phyloP scores from a whole-genome alignment of 208 protist genomes.

The Acanthamoeba sp. region DNA sequence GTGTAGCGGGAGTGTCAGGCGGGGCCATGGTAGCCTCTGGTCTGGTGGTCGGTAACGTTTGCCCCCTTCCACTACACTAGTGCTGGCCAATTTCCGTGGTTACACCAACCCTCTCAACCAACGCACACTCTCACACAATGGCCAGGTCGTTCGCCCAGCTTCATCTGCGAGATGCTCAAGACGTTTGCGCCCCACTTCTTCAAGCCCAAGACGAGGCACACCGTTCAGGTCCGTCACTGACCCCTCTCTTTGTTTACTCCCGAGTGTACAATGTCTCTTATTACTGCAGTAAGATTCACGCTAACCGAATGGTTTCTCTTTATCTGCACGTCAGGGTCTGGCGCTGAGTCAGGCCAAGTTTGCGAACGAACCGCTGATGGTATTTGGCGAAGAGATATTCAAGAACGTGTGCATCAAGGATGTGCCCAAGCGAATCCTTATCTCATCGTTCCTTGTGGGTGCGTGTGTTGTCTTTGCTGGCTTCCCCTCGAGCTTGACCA shows the following conservation, averaged over 20 bases:
- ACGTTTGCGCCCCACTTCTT: constrained; percentile 28
- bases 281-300: too few relatives aligned
- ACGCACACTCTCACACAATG: not conserved
- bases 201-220: constrained; percentile 19
- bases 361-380: not conserved
- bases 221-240: not conserved
- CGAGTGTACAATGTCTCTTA: too few relatives aligned
- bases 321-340: too few relatives aligned
- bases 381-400: not conserved
- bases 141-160: constrained; percentile 15
- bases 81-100: too few relatives aligned
- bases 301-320: too few relatives aligned
- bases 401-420: constrained; percentile 22
- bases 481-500: not conserved
- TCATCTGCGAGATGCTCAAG: constrained; percentile 39
- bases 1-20: constrained; percentile 1
- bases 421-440: constrained; percentile 13
- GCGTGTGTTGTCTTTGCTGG: not conserved
- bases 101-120: not conserved
- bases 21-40: constrained; percentile 55
- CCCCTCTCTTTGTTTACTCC: not conserved
- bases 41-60: not conserved
- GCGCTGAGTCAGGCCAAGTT: constrained; percentile 45
- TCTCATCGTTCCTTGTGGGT: constrained; percentile 39
- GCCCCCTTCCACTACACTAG: not conserved